Conservation (phyloP, 148 eudicot genomes). For the Vaccinium vitisidaea region DNA sequence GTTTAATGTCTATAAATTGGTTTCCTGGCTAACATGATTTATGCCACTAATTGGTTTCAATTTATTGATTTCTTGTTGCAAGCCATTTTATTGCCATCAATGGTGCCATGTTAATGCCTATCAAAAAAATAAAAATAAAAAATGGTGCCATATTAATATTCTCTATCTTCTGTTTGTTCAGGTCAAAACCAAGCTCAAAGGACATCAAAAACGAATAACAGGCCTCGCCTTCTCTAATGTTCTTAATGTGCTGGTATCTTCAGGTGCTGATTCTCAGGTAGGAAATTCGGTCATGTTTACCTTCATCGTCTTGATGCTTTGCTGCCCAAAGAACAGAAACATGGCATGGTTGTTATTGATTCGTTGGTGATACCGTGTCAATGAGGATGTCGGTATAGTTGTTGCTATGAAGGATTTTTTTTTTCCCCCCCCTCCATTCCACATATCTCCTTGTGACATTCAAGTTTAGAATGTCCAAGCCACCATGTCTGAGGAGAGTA, state of each 20-base stretch:
- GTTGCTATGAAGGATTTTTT: neutral
- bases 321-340: neutral
- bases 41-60: neutral
- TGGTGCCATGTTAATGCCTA: neutral
- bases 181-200: slow-evolving; percentile 42
- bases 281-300: neutral
- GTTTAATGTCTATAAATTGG: neutral
- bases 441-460: neutral
- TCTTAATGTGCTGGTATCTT: slow-evolving; percentile 42
- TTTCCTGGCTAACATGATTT: neutral
- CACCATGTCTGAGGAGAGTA: neutral
- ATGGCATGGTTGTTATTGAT: neutral
- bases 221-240: slow-evolving; percentile 48
- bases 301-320: neutral
- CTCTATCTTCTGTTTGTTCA: slow-evolving; percentile 12
- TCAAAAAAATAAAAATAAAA: too few species aligned
- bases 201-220: slow-evolving; percentile 45
- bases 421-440: neutral
- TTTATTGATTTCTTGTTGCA: neutral
- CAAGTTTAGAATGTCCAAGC: neutral
- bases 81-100: neutral
- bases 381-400: neutral
- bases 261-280: slow-evolving; percentile 55
- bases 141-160: neutral
- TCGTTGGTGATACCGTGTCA: neutral